These are phyloP conservation scores for Tetracentron sinense DNA, from an alignment of 164 flowering plant species.

Conservation along the genomic window DNA sequence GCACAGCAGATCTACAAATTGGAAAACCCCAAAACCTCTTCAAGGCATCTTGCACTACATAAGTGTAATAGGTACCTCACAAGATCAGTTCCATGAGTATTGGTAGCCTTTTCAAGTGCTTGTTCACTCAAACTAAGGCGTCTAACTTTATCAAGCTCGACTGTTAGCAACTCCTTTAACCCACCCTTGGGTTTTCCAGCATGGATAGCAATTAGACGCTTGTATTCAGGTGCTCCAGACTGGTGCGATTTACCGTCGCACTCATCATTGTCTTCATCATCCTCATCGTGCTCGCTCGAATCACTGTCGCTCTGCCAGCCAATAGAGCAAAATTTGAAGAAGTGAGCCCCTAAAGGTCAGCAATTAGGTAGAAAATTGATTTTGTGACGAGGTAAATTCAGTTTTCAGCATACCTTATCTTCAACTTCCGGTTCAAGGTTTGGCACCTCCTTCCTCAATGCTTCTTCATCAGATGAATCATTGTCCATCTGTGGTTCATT, in stretches of 20 bases:
- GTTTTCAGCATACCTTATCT: slow-evolving; percentile 24
- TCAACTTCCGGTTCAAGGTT: slow-evolving; percentile 16
- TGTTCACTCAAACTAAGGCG: slow-evolving; percentile 61
- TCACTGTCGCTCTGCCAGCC: slow-evolving; percentile 33
- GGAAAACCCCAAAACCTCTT: background rate
- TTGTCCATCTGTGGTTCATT: slow-evolving; percentile 20
- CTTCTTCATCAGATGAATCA: slow-evolving; percentile 44
- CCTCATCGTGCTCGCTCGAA: slow-evolving; percentile 19
- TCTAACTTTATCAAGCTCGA: slow-evolving; percentile 33
- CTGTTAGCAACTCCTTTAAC: slow-evolving; percentile 33
- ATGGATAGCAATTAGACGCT: slow-evolving; percentile 44
- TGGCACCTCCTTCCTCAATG: slow-evolving; percentile 22
- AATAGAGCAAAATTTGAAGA: background rate
- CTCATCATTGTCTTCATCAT: slow-evolving; percentile 22
- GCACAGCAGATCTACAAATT: background rate
- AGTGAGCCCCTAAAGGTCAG: background rate
- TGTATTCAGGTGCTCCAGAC: slow-evolving; percentile 31
- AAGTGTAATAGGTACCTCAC: slow-evolving; percentile 31
- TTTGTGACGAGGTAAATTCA: background rate
- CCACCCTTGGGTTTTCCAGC: slow-evolving; percentile 48
- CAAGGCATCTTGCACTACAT: background rate
- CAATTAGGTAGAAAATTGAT: background rate
- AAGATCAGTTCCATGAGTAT: slow-evolving; percentile 28
- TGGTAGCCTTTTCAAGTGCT: slow-evolving; percentile 34
- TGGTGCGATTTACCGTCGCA: slow-evolving; percentile 8